Evolutionary conservation across 352 stramenopile species (phyloP).

Genomic region (Elongisporangium undulatum): DNA sequence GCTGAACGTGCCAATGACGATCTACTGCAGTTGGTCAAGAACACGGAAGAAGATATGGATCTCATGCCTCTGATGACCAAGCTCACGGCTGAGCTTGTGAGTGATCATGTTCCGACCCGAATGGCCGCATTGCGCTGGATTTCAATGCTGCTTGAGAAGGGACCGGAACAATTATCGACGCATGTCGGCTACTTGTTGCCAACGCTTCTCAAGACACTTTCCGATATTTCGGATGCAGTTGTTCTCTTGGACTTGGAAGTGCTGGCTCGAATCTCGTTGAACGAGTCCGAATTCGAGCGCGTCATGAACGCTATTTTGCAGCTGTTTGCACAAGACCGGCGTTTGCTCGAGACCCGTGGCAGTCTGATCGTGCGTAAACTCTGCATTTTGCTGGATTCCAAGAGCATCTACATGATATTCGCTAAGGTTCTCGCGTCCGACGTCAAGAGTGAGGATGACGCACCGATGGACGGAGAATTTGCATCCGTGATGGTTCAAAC

Average conservation of each 20-base stretch:
- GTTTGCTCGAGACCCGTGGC: slow-evolving; percentile 91
- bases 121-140: slow-evolving; percentile 96
- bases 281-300: slow-evolving; percentile 90
- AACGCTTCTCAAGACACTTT: slow-evolving; percentile 95
- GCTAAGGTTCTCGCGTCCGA: slow-evolving; percentile 89
- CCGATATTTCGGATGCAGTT: slow-evolving; percentile 94
- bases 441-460: slow-evolving; percentile 51
- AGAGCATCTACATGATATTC: slow-evolving; percentile 98
- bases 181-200: slow-evolving; percentile 93
- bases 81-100: slow-evolving; percentile 93
- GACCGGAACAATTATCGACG: slow-evolving; percentile 89
- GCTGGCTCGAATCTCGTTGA: slow-evolving; percentile 92
- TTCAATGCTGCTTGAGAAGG: slow-evolving; percentile 98
- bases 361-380: slow-evolving; percentile 98
- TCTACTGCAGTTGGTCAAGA: slow-evolving; percentile 93
- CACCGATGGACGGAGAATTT: slow-evolving; percentile 79
- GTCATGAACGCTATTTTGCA: slow-evolving; percentile 94
- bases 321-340: slow-evolving; percentile 90
- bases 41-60: slow-evolving; percentile 88
- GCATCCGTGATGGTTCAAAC: slow-evolving; percentile 99
- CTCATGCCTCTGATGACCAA: slow-evolving; percentile 93
- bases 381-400: slow-evolving; percentile 96
- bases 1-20: slow-evolving; percentile 96
- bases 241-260: slow-evolving; percentile 97
- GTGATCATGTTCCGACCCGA: slow-evolving; percentile 95